Conservation (phyloP, 2,329 filamentous ascomycete species). For the Microsporum ferrugineum region DNA sequence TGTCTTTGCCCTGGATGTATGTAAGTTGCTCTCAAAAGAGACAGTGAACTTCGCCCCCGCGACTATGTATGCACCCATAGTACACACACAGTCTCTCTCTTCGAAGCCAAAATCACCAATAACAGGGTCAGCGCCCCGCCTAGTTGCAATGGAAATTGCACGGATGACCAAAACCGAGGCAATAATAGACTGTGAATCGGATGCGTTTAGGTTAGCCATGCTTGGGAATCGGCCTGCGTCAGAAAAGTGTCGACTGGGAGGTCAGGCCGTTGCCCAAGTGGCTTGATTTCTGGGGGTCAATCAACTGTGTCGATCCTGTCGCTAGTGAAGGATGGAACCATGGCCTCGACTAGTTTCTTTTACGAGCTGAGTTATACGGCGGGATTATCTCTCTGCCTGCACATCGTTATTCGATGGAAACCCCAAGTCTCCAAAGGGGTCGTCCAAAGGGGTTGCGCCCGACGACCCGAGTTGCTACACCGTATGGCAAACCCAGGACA, state of each 20-base stretch:
- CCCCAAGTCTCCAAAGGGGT: background rate
- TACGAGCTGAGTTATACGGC: background rate
- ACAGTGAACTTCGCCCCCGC: constrained; percentile 1
- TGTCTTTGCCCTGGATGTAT: background rate
- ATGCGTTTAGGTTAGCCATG: background rate
- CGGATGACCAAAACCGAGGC: background rate
- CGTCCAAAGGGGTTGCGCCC: background rate
- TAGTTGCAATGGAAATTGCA: background rate
- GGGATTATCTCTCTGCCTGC: background rate
- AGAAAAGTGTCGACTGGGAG: background rate
- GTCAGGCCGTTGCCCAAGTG: background rate
- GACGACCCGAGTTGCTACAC: background rate
- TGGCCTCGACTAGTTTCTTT: background rate
- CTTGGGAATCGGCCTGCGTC: background rate
- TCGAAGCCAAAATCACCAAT: background rate
- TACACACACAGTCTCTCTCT: background rate
- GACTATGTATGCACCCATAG: background rate
- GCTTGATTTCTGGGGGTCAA: background rate
- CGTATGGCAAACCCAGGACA: background rate
- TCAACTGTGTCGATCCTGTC: background rate
- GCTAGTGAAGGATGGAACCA: constrained; percentile 1
- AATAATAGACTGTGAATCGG: background rate
- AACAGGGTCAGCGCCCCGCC: background rate
- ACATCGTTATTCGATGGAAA: background rate
- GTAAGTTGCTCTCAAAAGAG: background rate